Evolutionary conservation across 192 early-diverging fungal species (phyloP).

Genomic region (Umbelopsis ramanniana): DNA sequence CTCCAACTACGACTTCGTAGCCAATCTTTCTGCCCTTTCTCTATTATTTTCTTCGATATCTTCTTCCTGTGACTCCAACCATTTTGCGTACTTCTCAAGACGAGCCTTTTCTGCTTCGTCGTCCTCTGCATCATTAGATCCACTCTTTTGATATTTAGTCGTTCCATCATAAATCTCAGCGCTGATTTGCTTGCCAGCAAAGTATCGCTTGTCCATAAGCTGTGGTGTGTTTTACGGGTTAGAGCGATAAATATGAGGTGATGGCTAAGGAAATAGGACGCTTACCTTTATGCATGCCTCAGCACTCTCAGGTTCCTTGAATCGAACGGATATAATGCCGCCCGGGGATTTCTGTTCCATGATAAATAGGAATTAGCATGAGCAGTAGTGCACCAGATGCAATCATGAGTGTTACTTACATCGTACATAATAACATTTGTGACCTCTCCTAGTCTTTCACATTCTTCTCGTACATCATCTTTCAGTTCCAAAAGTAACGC

Average conservation of each 20-base stretch:
- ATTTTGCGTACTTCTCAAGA: constrained; percentile 85
- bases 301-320: constrained; percentile 80
- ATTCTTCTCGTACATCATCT: constrained; percentile 92
- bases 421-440: constrained; percentile 96
- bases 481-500: constrained; percentile 89
- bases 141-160: constrained; percentile 70
- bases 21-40: constrained; percentile 16
- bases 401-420: constrained; percentile 63
- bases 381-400: not conserved
- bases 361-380: constrained; percentile 45
- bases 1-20: not conserved
- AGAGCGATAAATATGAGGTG: not conserved
- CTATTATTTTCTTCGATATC: constrained; percentile 20
- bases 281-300: constrained; percentile 85
- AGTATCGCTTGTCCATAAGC: constrained; percentile 91
- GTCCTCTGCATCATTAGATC: constrained; percentile 50
- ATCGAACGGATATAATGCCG: constrained; percentile 89
- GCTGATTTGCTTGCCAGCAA: constrained; percentile 80
- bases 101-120: constrained; percentile 79
- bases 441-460: constrained; percentile 91
- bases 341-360: constrained; percentile 63
- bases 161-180: constrained; percentile 85
- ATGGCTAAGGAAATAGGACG: not conserved
- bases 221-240: constrained; percentile 28
- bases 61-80: constrained; percentile 71